Percentiles rank a stretch among this genome's conserved stretches.
phyloP scores from a whole-genome alignment of 1,284 basidiomycete species.

The Austroboletus rostrupii region DNA sequence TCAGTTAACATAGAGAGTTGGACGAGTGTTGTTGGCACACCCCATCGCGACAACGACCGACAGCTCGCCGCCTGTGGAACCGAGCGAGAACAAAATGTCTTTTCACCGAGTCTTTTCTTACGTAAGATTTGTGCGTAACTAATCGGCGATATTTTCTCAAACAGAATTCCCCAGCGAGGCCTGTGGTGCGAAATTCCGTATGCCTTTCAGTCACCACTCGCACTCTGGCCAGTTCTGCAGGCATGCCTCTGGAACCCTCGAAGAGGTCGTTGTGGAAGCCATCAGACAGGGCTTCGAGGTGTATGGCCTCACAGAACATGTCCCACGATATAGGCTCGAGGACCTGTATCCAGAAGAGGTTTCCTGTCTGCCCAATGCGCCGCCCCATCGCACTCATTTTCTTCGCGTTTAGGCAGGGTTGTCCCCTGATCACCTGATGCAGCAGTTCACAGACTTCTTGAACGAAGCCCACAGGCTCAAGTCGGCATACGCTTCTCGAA shows the following conservation, averaged over 20 bases:
- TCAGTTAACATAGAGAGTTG: conserved; percentile 2
- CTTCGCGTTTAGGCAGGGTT: conserved; percentile 42
- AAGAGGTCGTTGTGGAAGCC: conserved; percentile 79
- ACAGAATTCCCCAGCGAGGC: neutral
- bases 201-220: conserved; percentile 91
- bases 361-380: conserved; percentile 13
- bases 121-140: conserved; percentile 15
- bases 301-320: conserved; percentile 93
- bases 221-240: conserved; percentile 97
- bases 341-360: conserved; percentile 98
- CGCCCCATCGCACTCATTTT: conserved; percentile 13
- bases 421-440: conserved; percentile 43
- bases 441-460: conserved; percentile 69
- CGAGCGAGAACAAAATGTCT: neutral
- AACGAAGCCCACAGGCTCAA: conserved; percentile 77
- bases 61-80: neutral
- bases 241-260: conserved; percentile 77
- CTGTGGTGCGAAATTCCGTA: conserved; percentile 29
- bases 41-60: neutral
- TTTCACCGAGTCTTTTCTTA: conserved; percentile 9
- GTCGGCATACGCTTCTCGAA: conserved; percentile 49
- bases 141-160: conserved; percentile 3
- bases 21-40: neutral
- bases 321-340: conserved; percentile 74
- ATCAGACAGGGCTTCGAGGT: conserved; percentile 74